Evolutionary conservation across 2,329 filamentous ascomycete genomes (phyloP).

Genomic region (Ascochyta koolunga): DNA sequence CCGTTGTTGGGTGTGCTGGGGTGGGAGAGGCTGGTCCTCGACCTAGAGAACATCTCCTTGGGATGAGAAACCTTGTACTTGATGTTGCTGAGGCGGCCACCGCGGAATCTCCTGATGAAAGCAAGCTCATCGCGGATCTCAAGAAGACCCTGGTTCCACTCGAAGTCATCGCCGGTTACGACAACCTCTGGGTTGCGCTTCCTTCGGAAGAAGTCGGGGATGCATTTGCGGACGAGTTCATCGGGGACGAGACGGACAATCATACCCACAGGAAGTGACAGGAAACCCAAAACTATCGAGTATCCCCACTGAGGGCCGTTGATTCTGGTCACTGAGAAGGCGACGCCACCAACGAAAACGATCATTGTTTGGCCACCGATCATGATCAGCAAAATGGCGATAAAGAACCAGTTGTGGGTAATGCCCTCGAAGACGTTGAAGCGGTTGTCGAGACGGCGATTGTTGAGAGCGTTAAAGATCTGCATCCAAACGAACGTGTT

Average conservation of each 20-base stretch:
- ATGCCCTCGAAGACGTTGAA: conserved; percentile 97
- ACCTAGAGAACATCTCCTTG: conserved; percentile 69
- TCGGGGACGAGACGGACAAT: conserved; percentile 85
- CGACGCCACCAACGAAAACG: conserved; percentile 80
- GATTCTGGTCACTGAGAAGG: conserved; percentile 76
- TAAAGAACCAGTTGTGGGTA: conserved; percentile 84
- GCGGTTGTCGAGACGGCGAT: conserved; percentile 89
- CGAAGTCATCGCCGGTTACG: conserved; percentile 54
- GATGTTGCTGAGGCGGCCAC: conserved; percentile 79
- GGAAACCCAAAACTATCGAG: conserved; percentile 78
- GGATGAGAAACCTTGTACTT: conserved; percentile 80
- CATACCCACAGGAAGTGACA: conserved; percentile 86
- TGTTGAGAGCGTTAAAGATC: conserved; percentile 98
- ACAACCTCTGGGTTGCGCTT: conserved; percentile 51
- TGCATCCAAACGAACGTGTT: conserved; percentile 99
- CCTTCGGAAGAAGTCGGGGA: conserved; percentile 52
- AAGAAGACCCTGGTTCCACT: conserved; percentile 73
- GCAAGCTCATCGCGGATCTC: conserved; percentile 81
- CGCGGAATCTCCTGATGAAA: conserved; percentile 80
- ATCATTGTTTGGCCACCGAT: conserved; percentile 89
- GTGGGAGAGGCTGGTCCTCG: conserved; percentile 67
- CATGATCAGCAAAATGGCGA: conserved; percentile 84
- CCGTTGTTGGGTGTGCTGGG: conserved; percentile 70
- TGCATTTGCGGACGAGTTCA: conserved; percentile 57
- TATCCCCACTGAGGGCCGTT: conserved; percentile 83